Evolutionary conservation across 2,329 filamentous ascomycete species (phyloP), one percentile per base, ranked within the genome.

Genomic region (Thelonectria discophora): DNA sequence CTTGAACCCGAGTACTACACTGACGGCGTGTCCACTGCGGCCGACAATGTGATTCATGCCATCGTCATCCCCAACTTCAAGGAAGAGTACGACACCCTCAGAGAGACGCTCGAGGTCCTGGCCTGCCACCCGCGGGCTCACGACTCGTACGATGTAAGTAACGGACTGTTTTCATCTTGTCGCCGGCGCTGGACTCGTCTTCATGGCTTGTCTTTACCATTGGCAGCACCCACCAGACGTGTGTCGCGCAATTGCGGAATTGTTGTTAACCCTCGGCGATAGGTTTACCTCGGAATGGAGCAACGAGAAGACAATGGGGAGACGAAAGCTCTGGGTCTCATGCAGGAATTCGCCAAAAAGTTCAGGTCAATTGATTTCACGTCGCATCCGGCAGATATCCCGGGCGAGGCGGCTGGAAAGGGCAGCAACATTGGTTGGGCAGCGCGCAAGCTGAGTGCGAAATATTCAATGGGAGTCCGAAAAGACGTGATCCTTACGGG

Each of bases 221-320:
- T 30, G 11, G 32, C 18, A 32, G 34, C 45, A 39, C n/a, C 24
- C 37, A 24, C 13, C 15, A 32, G 13, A 49, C n/a, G 8, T 39
- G 8, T 9, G 11, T n/a, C n/a, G 42, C 17, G 17, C 42, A 47
- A 55, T 47, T 20, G 21, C 30, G 15, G 5, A 47, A 27, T 17
- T 12, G 32, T 55, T 42, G 15, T 46, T 64, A 50, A 69, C 62
- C 15, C 20, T 53, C 34, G 10, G 21, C 42, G 12, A 13, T 63
- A 92, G 89, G 79, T 92, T 55, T 91, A 88, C 71, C 81, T 92
- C 30, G 90, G 86, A 20, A 92, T 92, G 89, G 90, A 92, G 72
- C 79, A 88, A 69, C 86, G 89, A 60, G 90, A 92, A 73, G 77
- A 79, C 51, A 82, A 85, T 48, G 85, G 82, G 11, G 83, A 86